Base-by-base conservation (phyloP, 2,329 filamentous ascomycete genomes). In the Pseudogymnoascus sp. region DNA sequence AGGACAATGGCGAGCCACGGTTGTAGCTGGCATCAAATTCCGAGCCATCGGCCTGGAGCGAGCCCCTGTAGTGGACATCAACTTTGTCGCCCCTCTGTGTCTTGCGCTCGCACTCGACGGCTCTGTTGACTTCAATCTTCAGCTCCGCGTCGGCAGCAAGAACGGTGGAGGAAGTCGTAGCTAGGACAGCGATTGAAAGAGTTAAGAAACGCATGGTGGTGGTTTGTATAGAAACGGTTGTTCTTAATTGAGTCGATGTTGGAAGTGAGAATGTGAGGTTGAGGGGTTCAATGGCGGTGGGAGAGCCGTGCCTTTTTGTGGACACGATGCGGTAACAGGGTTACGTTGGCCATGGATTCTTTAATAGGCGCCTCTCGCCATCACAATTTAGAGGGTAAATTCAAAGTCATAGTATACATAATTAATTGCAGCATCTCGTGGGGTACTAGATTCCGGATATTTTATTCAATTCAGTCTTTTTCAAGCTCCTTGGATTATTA, bases 11-110 rank as follows among this genome's bases (percentile, higher is more conserved):
- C 64, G 78, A 74, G 37, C 86, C 85, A 46, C 93, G 86, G 69
- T 93, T 87, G 77, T 96, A 96, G 76, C 84, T 87, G 66, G 90
- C 85, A 78, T 97, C 93, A 73, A 98, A 98, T 75, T 95, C 81
- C 65, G 84, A 81, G 71, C 92, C 93, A 67, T 86, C 84, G 61
- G 79, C 78, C 66, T 86, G 82, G 33, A 97, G 84, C 1, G 89
- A 95, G 70, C 93, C 93, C 63, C 84, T 84, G 81, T 98, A 97
- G 80, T 97, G 92, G 72, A 97, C 91, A 62, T 87, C 81, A 73
- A 97, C 86, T 67, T 81, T 86, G 78, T 97, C 93, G 68, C 91
- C 91, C 66, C 82, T 84, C 72, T 83, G 72, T 14, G 85, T 89
- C 79, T 90, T 93, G 76, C 91, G 88, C 60, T 86, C 85, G 81